These are phyloP conservation scores for Paraglomus occultum DNA, from an alignment of 192 early-diverging fungal genomes.

Conservation along the genomic window DNA sequence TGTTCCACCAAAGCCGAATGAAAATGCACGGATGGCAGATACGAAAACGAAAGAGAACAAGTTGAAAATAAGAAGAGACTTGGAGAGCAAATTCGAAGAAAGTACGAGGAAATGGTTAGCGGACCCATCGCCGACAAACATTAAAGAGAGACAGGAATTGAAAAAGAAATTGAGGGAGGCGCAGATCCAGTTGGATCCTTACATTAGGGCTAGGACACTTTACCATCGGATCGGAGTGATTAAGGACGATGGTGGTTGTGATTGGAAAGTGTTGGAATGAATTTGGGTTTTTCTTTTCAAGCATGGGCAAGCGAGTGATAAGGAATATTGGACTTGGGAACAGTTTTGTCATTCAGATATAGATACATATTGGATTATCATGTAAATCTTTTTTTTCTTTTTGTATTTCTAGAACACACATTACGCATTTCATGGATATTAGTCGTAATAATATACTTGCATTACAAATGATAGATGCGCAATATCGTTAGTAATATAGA, in stretches of 20 bases:
- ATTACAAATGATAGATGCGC: too few species aligned
- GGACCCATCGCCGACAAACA: constrained; percentile 29
- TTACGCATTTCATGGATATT: too few species aligned
- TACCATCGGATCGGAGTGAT: constrained; percentile 42
- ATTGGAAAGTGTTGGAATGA: background rate
- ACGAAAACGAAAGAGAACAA: constrained; percentile 36
- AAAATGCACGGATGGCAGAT: constrained; percentile 49
- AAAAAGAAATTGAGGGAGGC: constrained; percentile 46
- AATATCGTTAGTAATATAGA: too few species aligned
- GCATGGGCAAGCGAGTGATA: too few species aligned
- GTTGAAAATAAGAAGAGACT: constrained; percentile 31
- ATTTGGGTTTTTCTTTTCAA: too few species aligned
- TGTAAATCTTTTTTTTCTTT: too few species aligned
- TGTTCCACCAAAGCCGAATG: constrained; percentile 24
- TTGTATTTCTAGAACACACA: too few species aligned
- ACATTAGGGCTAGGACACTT: constrained; percentile 40
- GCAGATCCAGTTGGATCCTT: constrained; percentile 47
- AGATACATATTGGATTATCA: too few species aligned
- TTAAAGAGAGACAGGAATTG: constrained; percentile 36
- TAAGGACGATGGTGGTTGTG: constrained; percentile 33
- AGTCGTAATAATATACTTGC: too few species aligned
- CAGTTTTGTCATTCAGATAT: too few species aligned
- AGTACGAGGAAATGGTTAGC: constrained; percentile 52
- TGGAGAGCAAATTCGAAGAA: constrained; percentile 45
- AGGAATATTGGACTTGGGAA: too few species aligned